phyloP scores from a whole-genome alignment of 768 basidiomycete species.

The Cubamyces lactineus region DNA sequence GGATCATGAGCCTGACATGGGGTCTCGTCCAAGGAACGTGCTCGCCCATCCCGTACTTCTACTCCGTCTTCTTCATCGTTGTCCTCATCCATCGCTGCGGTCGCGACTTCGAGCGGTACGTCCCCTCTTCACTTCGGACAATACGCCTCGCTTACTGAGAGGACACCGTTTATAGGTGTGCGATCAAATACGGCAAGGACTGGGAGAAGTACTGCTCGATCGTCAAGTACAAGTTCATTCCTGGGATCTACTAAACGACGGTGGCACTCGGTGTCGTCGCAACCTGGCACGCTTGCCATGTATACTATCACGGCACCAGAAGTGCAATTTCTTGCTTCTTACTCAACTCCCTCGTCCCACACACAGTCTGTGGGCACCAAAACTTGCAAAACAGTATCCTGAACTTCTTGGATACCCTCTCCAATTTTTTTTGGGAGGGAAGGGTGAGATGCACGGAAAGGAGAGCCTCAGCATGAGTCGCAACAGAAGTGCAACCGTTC shows the following conservation, averaged over 20 bases:
- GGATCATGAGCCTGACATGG: conserved; percentile 85
- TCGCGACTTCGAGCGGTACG: conserved; percentile 91
- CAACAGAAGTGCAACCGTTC: no score
- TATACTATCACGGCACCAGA: no score
- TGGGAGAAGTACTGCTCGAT: conserved; percentile 89
- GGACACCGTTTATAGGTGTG: conserved; percentile 54
- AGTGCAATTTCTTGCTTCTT: no score
- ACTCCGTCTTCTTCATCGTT: conserved; percentile 93
- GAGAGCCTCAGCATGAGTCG: no score
- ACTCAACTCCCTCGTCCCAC: no score
- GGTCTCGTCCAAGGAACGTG: conserved; percentile 75
- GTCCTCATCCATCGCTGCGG: conserved; percentile 91
- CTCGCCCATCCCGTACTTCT: conserved; percentile 92
- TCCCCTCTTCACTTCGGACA: not conserved
- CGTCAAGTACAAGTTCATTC: conserved; percentile 91
- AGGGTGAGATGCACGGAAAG: no score
- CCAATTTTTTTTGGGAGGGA: no score
- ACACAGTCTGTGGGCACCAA: no score
- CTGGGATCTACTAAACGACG: conserved; percentile 68
- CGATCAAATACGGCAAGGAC: conserved; percentile 91
- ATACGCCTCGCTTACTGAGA: conserved; percentile 9
- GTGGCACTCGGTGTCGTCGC: no score
- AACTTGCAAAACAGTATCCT: no score
- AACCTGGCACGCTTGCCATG: not conserved
- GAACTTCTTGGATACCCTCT: no score